Percentiles rank a stretch among this genome's conserved stretches.
These are phyloP conservation scores for Monosiga brevicollis DNA, from an alignment of 78 protist genomes.

Conservation along the genomic window DNA sequence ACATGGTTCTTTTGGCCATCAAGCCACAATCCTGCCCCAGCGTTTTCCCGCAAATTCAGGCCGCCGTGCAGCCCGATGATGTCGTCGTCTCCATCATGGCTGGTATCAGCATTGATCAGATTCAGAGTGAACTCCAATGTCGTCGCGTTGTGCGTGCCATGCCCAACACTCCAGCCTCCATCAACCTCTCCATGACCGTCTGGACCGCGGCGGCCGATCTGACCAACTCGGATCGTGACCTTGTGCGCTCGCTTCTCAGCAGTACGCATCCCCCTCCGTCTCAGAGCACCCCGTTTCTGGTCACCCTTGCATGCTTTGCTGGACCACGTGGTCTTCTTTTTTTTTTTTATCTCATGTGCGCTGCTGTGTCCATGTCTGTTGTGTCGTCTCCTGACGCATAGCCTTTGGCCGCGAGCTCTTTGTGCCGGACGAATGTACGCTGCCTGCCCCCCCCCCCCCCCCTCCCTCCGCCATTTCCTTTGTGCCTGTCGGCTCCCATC, in stretches of 20 bases:
- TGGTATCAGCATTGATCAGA: not conserved
- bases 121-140: not conserved
- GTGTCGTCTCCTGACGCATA: not conserved
- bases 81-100: not conserved
- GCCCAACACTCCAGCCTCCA: conserved; percentile 19
- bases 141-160: conserved; percentile 6
- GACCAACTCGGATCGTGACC: not conserved
- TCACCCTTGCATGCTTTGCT: not conserved
- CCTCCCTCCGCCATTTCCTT: too few relatives aligned
- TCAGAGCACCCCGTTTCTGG: too few relatives aligned
- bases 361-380: not conserved
- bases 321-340: not conserved
- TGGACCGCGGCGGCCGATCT: not conserved
- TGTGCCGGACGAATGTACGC: not conserved
- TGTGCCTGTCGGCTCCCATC: not conserved
- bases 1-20: conserved; percentile 6
- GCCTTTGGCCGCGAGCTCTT: not conserved
- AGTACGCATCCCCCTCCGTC: too few relatives aligned
- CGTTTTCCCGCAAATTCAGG: not conserved
- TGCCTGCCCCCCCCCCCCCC: too few relatives aligned
- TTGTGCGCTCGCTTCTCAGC: not conserved
- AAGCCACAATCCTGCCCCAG: conserved; percentile 5
- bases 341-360: not conserved
- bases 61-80: not conserved
- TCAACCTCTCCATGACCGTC: conserved; percentile 7